Percentiles rank a stretch among this genome's conserved stretches.
Evolutionary conservation across 441 rosid genomes (phyloP).

Genomic region (Bocquillonia castaneifolia): DNA sequence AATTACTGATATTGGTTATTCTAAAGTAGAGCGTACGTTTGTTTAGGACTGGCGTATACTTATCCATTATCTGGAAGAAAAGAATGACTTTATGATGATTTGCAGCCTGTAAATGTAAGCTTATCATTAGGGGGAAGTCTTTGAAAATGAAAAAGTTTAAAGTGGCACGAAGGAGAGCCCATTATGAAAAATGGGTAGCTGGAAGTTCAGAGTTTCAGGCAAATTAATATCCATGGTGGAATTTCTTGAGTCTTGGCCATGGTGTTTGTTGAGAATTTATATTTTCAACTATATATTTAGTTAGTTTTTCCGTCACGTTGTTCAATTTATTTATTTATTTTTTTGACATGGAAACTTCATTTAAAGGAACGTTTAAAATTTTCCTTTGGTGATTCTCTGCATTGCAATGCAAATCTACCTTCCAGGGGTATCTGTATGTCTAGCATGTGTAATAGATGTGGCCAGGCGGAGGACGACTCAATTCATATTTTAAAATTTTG

Average conservation of each 20-base stretch:
- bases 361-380: no score
- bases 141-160: neutral
- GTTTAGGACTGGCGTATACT: neutral
- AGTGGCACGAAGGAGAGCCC: neutral
- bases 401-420: no score
- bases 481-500: no score
- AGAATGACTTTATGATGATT: neutral
- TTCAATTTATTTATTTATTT: no score
- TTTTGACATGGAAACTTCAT: no score
- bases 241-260: neutral
- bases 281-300: no score
- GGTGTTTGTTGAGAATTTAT: neutral
- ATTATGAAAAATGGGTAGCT: neutral
- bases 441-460: no score
- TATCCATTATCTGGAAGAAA: neutral
- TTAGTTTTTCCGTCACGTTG: no score
- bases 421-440: no score
- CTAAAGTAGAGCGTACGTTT: neutral
- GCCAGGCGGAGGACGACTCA: no score
- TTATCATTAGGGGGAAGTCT: neutral
- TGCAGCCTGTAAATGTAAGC: neutral
- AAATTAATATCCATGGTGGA: neutral
- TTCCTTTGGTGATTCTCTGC: no score
- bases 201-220: neutral
- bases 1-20: neutral